Evolutionary conservation across 2,329 filamentous ascomycete genomes (phyloP).

Genomic region (Cladosporium halotolerans): DNA sequence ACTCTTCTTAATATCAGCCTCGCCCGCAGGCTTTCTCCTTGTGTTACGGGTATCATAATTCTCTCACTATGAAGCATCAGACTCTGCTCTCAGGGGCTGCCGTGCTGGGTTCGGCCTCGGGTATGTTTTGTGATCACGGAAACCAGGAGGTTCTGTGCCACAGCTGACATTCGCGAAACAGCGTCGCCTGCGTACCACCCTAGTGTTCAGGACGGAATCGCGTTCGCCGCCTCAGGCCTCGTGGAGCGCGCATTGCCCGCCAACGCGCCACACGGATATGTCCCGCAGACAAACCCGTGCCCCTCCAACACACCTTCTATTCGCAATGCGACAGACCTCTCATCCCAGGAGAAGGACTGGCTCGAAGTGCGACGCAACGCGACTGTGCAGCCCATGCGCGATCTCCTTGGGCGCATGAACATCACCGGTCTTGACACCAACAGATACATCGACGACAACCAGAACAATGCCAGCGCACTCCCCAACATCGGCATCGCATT

Average conservation of each 20-base stretch:
- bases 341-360: conserved; percentile 67
- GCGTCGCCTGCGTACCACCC: conserved; percentile 8
- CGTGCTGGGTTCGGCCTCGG: conserved; percentile 3
- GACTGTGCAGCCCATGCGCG: conserved; percentile 67
- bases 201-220: conserved; percentile 2
- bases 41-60: background rate
- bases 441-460: conserved; percentile 59
- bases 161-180: background rate
- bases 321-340: conserved; percentile 57
- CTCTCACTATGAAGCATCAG: conserved; percentile 1
- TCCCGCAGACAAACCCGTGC: conserved; percentile 62
- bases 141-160: background rate
- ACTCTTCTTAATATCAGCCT: background rate
- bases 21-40: background rate
- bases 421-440: conserved; percentile 75
- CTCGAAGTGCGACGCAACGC: conserved; percentile 63
- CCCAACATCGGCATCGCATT: conserved; percentile 70
- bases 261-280: conserved; percentile 62
- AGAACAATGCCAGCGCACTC: conserved; percentile 50
- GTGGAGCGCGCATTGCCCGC: conserved; percentile 34
- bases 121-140: background rate
- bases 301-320: conserved; percentile 64
- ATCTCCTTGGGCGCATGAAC: conserved; percentile 63
- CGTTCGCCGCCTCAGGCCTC: background rate
- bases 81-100: conserved; percentile 4